Percentiles rank a stretch among this genome's conserved stretches.
phyloP scores from a whole-genome alignment of 208 protist species.

The Acanthamoeba sp. region DNA sequence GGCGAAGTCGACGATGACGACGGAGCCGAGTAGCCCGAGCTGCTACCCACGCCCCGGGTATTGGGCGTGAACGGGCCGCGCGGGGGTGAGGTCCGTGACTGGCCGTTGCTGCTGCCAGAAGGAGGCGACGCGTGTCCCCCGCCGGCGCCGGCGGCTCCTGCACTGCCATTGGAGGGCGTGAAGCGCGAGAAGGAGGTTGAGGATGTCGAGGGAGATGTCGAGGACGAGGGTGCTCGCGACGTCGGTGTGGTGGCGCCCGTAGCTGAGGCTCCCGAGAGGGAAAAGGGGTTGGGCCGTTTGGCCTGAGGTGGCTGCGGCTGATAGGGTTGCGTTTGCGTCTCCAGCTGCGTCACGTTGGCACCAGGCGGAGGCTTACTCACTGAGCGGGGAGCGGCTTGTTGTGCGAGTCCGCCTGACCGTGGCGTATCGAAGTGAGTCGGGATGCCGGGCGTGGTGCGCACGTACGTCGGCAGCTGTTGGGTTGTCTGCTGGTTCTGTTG shows the following conservation, averaged over 20 bases:
- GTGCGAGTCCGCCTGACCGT: neutral
- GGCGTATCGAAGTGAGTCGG: slow-evolving; percentile 34
- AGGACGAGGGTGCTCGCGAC: neutral
- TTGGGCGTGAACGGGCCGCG: slow-evolving; percentile 47
- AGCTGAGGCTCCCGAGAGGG: neutral
- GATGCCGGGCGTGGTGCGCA: slow-evolving; percentile 53
- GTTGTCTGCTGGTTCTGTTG: slow-evolving; percentile 18
- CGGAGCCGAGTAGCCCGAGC: neutral
- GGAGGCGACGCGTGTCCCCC: neutral
- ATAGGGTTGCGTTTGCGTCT: slow-evolving; percentile 37
- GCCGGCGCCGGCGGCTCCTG: too few relatives aligned
- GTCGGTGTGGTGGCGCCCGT: neutral
- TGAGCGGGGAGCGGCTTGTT: slow-evolving; percentile 2
- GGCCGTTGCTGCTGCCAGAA: neutral
- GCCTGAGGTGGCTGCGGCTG: neutral
- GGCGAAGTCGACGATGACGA: neutral
- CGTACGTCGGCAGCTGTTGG: neutral
- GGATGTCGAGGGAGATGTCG: neutral
- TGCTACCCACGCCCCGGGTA: neutral
- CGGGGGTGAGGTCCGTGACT: slow-evolving; percentile 32
- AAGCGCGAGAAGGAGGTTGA: neutral
- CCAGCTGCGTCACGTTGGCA: slow-evolving; percentile 43
- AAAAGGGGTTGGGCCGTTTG: slow-evolving; percentile 39
- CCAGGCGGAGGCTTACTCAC: slow-evolving; percentile 44
- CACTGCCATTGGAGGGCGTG: neutral